Evolutionary conservation across 192 early-diverging fungal genomes (phyloP).

Genomic region (Cladochytrium replicatum): DNA sequence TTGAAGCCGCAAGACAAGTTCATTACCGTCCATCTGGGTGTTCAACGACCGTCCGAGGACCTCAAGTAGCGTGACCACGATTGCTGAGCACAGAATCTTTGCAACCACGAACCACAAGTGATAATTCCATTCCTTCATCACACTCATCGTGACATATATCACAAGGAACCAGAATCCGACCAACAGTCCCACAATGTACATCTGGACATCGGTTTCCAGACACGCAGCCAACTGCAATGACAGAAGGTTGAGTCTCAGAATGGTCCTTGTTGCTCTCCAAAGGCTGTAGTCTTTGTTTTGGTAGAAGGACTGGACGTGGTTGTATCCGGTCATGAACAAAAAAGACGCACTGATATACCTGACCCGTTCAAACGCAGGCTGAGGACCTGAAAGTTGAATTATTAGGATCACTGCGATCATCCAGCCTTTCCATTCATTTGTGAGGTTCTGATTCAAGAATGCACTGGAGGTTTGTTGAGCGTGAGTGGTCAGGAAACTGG

Average conservation of each 20-base stretch:
- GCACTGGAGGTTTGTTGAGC: constrained; percentile 32
- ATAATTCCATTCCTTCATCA: constrained; percentile 37
- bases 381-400: no score
- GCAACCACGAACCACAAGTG: constrained; percentile 31
- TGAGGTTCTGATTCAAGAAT: constrained; percentile 67
- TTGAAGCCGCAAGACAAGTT: constrained; percentile 61
- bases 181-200: constrained; percentile 70
- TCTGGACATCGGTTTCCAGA: constrained; percentile 58
- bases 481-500: constrained; percentile 34
- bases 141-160: constrained; percentile 58
- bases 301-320: constrained; percentile 63
- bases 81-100: constrained; percentile 39
- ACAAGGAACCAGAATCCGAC: constrained; percentile 59
- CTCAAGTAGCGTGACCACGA: constrained; percentile 18
- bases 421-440: constrained; percentile 84
- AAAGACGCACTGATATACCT: constrained; percentile 71
- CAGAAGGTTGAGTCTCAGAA: constrained; percentile 61
- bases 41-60: no score
- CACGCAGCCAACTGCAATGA: constrained; percentile 50
- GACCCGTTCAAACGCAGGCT: no score
- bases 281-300: constrained; percentile 59
- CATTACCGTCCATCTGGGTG: constrained; percentile 36
- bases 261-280: constrained; percentile 45
- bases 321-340: constrained; percentile 75
- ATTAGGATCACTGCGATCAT: constrained; percentile 64